Percentiles rank a stretch among this genome's conserved stretches.
Conservation (phyloP, 176 grass and related monocot species). For the sorghum (Sorghum bicolor) region DNA sequence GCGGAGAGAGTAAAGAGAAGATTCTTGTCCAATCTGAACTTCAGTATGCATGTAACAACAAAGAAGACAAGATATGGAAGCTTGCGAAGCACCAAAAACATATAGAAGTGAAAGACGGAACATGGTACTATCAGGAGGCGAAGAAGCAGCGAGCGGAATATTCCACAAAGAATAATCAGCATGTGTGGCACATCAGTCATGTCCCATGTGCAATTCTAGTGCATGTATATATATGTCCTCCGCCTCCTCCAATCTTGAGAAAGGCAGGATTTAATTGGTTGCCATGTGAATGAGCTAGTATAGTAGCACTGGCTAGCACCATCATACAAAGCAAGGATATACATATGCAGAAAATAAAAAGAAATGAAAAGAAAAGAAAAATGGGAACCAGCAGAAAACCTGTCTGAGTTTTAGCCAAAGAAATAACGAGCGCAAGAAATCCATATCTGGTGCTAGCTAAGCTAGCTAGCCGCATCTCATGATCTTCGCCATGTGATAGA, state of each 20-base stretch:
- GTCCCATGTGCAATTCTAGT: constrained; percentile 13
- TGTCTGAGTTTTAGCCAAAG: neutral
- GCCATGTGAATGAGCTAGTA: neutral
- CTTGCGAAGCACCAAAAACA: constrained; percentile 28
- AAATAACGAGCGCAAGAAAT: constrained; percentile 12
- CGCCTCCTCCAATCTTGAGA: neutral
- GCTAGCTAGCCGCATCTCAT: neutral
- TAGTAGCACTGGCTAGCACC: neutral
- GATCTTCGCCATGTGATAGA: neutral
- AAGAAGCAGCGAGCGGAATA: constrained; percentile 12
- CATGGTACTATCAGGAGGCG: constrained; percentile 23
- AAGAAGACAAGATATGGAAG: constrained; percentile 21
- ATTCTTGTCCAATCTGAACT: constrained; percentile 19
- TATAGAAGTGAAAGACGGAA: constrained; percentile 36
- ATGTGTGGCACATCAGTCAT: constrained; percentile 31
- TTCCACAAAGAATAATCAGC: constrained; percentile 16
- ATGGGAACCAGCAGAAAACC: neutral
- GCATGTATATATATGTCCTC: neutral
- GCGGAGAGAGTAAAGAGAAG: neutral
- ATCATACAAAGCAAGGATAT: neutral
- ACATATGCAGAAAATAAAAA: neutral
- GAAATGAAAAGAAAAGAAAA: neutral
- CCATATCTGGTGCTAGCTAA: neutral
- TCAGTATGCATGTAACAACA: constrained; percentile 26
- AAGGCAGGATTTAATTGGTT: neutral